Evolutionary conservation across 768 basidiomycete genomes (phyloP), one percentile per base, ranked within the genome.

Genomic region (Hypsizygus marmoreus): DNA sequence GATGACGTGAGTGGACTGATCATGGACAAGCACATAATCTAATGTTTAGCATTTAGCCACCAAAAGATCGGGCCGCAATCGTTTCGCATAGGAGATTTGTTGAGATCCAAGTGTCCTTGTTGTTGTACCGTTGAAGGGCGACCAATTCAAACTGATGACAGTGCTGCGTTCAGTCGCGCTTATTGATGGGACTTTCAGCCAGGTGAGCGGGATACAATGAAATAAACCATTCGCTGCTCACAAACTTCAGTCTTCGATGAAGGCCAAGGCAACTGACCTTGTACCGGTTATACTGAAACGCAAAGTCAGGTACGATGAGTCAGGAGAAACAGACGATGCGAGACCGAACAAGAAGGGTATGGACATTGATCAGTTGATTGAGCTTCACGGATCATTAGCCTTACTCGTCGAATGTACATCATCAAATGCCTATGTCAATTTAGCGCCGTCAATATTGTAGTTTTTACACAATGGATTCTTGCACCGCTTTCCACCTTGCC

Each of bases 41-140:
- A 14, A 45, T 9, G 7, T 17, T 23, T 33, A 25, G 24, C 19
- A 23, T 6, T 11, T 22, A 46, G 50, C 13, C 22, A 46, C n/a
- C 19, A 38, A 22, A 17, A 40, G 17, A 32, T 25, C 9, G 22
- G 20, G 6, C 50, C 46, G n/a, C 46, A 51, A 8, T 20, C 34
- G 2, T 55, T 51, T 31, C 33, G 53, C 8, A 34, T 55, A 17
- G 50, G 53, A 7, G 45, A 55, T 29, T 55, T 13, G 42, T 55
- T 6, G 50, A 55, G 35, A 17, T 35, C 19, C 46, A 52, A 26
- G 36, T 52, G 5, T 49, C 49, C 2, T 54, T 26, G 39, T 50
- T 7, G 38, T 42, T 12, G 31, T 55, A 26, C 53, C 46, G 2
- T 49, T 55, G 14, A 51, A 44, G 24, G 53, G 49, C 8, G 32